phyloP scores from a whole-genome alignment of 148 eudicot genomes.

The Bassia scoparia region DNA sequence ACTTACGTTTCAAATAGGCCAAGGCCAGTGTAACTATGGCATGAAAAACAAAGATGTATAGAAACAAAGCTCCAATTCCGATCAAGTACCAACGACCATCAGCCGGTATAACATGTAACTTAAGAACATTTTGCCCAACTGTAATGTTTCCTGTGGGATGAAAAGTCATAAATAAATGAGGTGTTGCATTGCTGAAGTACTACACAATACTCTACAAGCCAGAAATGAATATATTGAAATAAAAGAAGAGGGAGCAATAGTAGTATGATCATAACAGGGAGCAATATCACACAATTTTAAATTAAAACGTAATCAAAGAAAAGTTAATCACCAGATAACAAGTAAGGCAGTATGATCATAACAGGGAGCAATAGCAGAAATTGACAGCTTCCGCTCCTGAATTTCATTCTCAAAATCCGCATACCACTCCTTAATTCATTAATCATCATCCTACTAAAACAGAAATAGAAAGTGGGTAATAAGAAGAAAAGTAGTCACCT shows the following conservation, averaged over 20 bases:
- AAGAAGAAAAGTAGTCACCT: conserved; percentile 44
- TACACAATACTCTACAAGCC: background rate
- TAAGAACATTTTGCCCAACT: too few species aligned
- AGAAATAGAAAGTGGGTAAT: background rate
- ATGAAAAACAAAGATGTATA: too few species aligned
- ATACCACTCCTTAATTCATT: conserved; percentile 14
- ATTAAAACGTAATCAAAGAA: background rate
- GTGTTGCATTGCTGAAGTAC: background rate
- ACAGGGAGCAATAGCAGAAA: conserved; percentile 57
- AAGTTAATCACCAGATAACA: conserved; percentile 52
- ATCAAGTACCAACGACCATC: too few species aligned
- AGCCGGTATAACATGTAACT: conserved; percentile 35
- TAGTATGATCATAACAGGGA: too few species aligned
- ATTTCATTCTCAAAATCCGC: conserved; percentile 37
- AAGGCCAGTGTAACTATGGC: too few species aligned
- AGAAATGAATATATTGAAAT: background rate
- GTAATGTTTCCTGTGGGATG: background rate
- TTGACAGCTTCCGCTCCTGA: conserved; percentile 54
- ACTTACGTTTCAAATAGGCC: too few species aligned
- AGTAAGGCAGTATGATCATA: conserved; percentile 48
- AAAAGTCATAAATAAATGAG: background rate
- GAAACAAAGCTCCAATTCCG: too few species aligned
- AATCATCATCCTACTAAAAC: conserved; percentile 9
- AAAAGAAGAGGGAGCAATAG: conserved; percentile 1
- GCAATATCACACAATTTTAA: background rate